Evolutionary conservation across 441 rosid species (phyloP).

Genomic region (Populus tomentosa): DNA sequence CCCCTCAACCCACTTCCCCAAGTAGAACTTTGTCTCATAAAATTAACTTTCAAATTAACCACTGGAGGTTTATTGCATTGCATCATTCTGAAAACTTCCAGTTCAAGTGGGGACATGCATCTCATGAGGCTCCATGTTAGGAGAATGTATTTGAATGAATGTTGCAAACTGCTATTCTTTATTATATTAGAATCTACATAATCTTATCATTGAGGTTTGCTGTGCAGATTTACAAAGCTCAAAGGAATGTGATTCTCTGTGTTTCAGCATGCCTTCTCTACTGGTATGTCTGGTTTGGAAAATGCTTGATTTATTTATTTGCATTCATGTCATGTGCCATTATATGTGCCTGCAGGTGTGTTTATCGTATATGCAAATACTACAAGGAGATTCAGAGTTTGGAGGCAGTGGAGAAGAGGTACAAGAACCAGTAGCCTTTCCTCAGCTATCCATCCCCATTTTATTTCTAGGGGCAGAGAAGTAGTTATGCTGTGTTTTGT

Average conservation of each 20-base stretch:
- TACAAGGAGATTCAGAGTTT: conserved; percentile 62
- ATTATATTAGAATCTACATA: neutral
- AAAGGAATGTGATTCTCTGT: conserved; percentile 76
- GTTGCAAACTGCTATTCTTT: too few species aligned
- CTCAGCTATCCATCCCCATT: neutral
- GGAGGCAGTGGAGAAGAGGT: conserved; percentile 78
- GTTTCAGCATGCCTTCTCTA: conserved; percentile 69
- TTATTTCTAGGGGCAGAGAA: neutral
- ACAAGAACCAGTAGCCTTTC: conserved; percentile 47
- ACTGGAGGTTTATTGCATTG: too few species aligned
- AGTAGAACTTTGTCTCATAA: too few species aligned
- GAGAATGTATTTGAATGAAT: neutral
- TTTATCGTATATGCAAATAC: conserved; percentile 68
- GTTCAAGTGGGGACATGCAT: neutral
- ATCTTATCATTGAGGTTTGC: neutral
- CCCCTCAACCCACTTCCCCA: too few species aligned
- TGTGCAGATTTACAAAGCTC: conserved; percentile 78
- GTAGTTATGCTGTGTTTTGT: neutral
- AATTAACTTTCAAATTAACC: too few species aligned
- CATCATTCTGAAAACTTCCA: neutral
- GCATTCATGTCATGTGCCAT: neutral
- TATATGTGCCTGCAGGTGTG: conserved; percentile 46
- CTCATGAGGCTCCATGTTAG: neutral
- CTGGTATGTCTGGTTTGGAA: conserved; percentile 38
- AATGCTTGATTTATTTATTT: neutral